Percentiles rank a stretch among this genome's conserved stretches.
Evolutionary conservation across 306 rosid species (phyloP).

Genomic region (Chamaecrista fasciculata): DNA sequence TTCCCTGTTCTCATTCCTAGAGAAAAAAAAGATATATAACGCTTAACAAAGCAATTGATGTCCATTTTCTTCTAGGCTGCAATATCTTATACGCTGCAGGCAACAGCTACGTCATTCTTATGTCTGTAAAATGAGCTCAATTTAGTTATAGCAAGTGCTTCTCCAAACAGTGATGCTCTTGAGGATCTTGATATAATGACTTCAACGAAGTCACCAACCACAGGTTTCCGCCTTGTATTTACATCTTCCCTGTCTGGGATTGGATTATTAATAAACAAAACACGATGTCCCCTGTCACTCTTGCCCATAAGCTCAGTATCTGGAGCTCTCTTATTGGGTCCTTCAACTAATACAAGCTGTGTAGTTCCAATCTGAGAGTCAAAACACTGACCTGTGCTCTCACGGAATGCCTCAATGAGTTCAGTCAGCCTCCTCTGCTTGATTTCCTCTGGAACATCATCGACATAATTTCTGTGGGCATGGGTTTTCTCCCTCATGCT

Average conservation of each 20-base stretch:
- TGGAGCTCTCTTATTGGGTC: slow-evolving; percentile 88
- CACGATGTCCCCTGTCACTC: slow-evolving; percentile 92
- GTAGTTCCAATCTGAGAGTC: slow-evolving; percentile 75
- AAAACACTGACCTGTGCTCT: slow-evolving; percentile 82
- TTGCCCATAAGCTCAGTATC: slow-evolving; percentile 89
- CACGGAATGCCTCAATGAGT: slow-evolving; percentile 80
- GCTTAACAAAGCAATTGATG: slow-evolving; percentile 4
- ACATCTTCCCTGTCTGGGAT: slow-evolving; percentile 57
- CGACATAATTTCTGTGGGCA: slow-evolving; percentile 82
- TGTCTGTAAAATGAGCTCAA: slow-evolving; percentile 60
- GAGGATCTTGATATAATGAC: slow-evolving; percentile 73
- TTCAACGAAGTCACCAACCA: slow-evolving; percentile 90
- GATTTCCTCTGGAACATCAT: slow-evolving; percentile 83
- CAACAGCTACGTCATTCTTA: slow-evolving; percentile 49
- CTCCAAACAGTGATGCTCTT: slow-evolving; percentile 82
- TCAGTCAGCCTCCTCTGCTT: slow-evolving; percentile 93
- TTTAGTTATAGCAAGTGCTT: slow-evolving; percentile 72
- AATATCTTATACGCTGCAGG: slow-evolving; percentile 45
- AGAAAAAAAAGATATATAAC: not conserved
- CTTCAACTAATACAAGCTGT: slow-evolving; percentile 93
- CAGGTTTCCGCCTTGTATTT: slow-evolving; percentile 51
- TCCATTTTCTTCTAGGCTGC: slow-evolving; percentile 15
- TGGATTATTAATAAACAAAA: slow-evolving; percentile 52
- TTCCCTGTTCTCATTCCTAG: slow-evolving; percentile 14
- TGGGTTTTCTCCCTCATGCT: slow-evolving; percentile 99